Base-by-base conservation (phyloP, 2,329 filamentous ascomycete genomes). In the Aspergillus sp. region DNA sequence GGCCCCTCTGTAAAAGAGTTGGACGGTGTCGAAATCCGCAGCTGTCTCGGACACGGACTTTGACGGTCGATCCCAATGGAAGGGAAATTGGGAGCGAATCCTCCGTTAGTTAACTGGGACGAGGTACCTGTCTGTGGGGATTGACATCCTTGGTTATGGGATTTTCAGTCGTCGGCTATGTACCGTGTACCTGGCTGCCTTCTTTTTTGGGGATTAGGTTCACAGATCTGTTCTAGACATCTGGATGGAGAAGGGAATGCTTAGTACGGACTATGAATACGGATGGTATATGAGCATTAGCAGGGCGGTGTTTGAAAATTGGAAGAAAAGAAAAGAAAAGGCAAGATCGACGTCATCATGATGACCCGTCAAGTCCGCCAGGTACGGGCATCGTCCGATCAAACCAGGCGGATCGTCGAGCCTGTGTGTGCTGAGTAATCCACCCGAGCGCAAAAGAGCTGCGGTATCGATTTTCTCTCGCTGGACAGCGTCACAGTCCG, bases 31-130 rank as follows among this genome's bases (percentile, higher is more conserved):
- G 26, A 29, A 29, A 7, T 9, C 26, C 26, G 26, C 26, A 58
- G 56, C 52, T 50, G 51, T 56, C 47, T 42, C 22, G 42, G 52
- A 61, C 56, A 53, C 53, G 49, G 62, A 59, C 58, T 58, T 51
- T 60, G 52, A 60, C 45, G 54, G 65, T 55, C 63, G 65, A 67
- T 65, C 63, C 55, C 24, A 65, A 67, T 67, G 54, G 58, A 59
- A 55, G 36, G 47, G 47, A 49, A 53, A 57, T 59, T 60, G 49
- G 57, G 51, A 54, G 53, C 42, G 36, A 55, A 54, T 52, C 42
- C 54, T 52, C 52, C 14, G n/a, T 54, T 22, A 29, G 31, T 50
- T 39, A 53, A 29, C 42, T 22, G n/a, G n/a, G 18, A 49, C 22
- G 45, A 54, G 10, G 51, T 47, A 39, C 18, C 24, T 42, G 11